Evolutionary conservation across 306 rosid species (phyloP).

Genomic region (Vigna radiata): DNA sequence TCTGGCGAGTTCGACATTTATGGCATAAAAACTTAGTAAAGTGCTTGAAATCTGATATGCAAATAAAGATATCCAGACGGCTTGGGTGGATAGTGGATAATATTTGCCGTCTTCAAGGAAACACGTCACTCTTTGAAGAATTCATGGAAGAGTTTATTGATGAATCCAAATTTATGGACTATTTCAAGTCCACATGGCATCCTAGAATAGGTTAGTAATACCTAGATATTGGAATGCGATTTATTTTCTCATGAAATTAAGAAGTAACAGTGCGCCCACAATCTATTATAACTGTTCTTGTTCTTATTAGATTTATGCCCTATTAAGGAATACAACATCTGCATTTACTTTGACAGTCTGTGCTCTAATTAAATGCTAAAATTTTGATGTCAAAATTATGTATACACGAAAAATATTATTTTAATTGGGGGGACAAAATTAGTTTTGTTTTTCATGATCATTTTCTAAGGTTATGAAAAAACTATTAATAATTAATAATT

Average conservation of each 20-base stretch:
- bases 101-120: constrained; percentile 64
- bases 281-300: constrained; percentile 28
- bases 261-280: constrained; percentile 1
- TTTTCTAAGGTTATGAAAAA: not conserved
- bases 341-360: constrained; percentile 10
- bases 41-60: constrained; percentile 63
- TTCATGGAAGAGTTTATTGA: constrained; percentile 76
- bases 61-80: constrained; percentile 63
- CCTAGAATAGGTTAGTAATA: constrained; percentile 76
- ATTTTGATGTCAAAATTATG: constrained; percentile 19
- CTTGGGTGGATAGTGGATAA: constrained; percentile 70
- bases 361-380: not conserved
- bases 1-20: constrained; percentile 84
- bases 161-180: constrained; percentile 75
- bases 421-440: constrained; percentile 4
- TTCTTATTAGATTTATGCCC: constrained; percentile 8
- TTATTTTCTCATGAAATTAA: not conserved
- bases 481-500: not conserved
- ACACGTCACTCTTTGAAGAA: constrained; percentile 65
- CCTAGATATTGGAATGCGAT: constrained; percentile 38
- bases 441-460: not conserved
- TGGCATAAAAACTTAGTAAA: constrained; percentile 84
- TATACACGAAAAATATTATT: not conserved
- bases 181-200: constrained; percentile 88
- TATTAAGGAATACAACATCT: not conserved